Evolutionary conservation across 371 early-diverging fungal species (phyloP).

Genomic region (Zychaea mexicana): DNA sequence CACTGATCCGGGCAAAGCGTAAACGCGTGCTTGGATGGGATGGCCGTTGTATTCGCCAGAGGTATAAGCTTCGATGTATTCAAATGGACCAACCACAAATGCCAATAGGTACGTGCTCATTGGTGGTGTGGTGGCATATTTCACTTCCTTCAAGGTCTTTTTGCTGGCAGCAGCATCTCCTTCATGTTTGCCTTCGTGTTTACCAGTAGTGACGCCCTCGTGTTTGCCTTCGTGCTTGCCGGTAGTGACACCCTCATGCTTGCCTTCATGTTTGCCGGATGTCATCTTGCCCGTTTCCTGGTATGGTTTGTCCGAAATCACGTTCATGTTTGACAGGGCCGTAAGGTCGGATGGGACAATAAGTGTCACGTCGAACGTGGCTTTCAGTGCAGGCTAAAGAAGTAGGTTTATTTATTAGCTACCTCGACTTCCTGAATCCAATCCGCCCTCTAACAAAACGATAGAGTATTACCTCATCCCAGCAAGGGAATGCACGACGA

Average conservation of each 20-base stretch:
- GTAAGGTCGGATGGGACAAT: constrained; percentile 69
- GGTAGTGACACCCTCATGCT: constrained; percentile 6
- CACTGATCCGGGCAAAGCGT: constrained; percentile 69
- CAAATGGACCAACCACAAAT: constrained; percentile 85
- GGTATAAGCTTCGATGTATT: constrained; percentile 79
- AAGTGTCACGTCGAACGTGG: constrained; percentile 87
- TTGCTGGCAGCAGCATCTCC: not conserved
- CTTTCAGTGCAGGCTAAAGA: constrained; percentile 77
- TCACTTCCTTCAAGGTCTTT: constrained; percentile 58
- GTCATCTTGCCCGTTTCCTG: constrained; percentile 26
- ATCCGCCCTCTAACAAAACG: not conserved
- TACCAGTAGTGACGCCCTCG: not conserved
- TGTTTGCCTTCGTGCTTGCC: constrained; percentile 12
- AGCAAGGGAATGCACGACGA: constrained; percentile 92
- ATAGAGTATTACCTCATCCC: constrained; percentile 69
- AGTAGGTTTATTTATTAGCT: not conserved
- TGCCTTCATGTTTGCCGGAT: constrained; percentile 6
- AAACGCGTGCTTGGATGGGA: constrained; percentile 77
- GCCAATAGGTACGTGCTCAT: constrained; percentile 92
- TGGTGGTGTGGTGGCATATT: constrained; percentile 83
- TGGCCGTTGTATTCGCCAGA: constrained; percentile 53
- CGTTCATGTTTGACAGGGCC: constrained; percentile 90
- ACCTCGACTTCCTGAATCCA: not conserved
- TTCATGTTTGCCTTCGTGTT: constrained; percentile 7
- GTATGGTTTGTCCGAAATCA: constrained; percentile 54